These are phyloP conservation scores for Prunus dulcis DNA, from an alignment of 306 rosid genomes.

Conservation along the genomic window DNA sequence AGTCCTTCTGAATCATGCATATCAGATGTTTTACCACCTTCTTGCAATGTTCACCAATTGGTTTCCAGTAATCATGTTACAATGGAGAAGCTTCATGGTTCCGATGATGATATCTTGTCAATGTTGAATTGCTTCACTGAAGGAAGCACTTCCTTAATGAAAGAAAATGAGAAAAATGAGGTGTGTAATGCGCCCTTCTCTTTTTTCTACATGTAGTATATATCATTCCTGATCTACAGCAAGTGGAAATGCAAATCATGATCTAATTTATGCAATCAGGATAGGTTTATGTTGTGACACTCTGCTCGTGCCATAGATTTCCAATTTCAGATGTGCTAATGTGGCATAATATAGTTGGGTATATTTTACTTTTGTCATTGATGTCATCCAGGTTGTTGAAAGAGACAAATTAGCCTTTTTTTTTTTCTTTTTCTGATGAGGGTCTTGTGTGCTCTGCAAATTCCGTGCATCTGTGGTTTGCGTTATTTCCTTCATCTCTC, in stretches of 20 bases:
- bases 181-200: slow-evolving; percentile 23
- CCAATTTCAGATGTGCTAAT: neutral
- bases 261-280: neutral
- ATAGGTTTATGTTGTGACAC: neutral
- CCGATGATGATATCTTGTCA: slow-evolving; percentile 15
- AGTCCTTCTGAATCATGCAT: slow-evolving; percentile 35
- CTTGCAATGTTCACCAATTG: slow-evolving; percentile 16
- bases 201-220: neutral
- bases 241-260: neutral
- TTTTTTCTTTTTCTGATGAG: too few relatives aligned
- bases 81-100: slow-evolving; percentile 7
- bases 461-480: too few relatives aligned
- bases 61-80: slow-evolving; percentile 10
- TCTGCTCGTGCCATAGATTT: neutral
- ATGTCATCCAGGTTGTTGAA: neutral
- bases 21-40: slow-evolving; percentile 31
- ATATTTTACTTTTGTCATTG: neutral
- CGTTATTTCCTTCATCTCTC: too few relatives aligned
- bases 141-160: neutral
- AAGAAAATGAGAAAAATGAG: slow-evolving; percentile 29
- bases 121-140: slow-evolving; percentile 18
- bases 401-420: neutral
- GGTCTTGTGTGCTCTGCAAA: too few relatives aligned
- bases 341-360: neutral
- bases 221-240: neutral